Conservation (phyloP, 1,284 basidiomycete species). For the Mycocalia duriaeana region DNA sequence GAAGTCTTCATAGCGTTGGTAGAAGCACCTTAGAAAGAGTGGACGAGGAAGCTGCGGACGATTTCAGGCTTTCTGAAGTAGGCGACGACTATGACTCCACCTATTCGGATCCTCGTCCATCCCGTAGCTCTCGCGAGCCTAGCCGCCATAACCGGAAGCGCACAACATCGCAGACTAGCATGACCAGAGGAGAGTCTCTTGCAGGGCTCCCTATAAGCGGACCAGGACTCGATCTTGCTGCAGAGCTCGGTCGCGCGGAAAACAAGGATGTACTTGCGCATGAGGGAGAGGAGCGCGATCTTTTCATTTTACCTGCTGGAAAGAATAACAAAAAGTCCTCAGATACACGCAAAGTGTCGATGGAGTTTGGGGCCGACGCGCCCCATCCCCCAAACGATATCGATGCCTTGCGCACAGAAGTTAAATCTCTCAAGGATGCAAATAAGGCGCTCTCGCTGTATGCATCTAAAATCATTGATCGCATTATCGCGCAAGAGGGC, state of each 20-base stretch:
- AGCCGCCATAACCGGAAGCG: conserved; percentile 49
- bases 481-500: conserved; percentile 89
- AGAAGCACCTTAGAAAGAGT: conserved; percentile 54
- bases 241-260: conserved; percentile 85
- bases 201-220: conserved; percentile 79
- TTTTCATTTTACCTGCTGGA: conserved; percentile 38
- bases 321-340: conserved; percentile 52
- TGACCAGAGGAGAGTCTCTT: conserved; percentile 69
- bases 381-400: conserved; percentile 47
- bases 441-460: conserved; percentile 93
- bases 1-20: conserved; percentile 52
- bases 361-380: conserved; percentile 35
- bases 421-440: conserved; percentile 88
- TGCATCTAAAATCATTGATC: conserved; percentile 93
- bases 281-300: conserved; percentile 47
- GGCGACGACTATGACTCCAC: conserved; percentile 6
- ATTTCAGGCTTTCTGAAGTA: conserved; percentile 30
- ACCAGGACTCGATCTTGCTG: conserved; percentile 84
- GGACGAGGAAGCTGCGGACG: conserved; percentile 40
- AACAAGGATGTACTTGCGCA: conserved; percentile 70
- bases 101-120: conserved; percentile 31
- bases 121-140: conserved; percentile 37
- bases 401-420: conserved; percentile 70
- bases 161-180: conserved; percentile 42
- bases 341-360: conserved; percentile 30